Base-by-base conservation (phyloP, 1,139 yeast genomes). In the Blastobotrys malaysiensis region DNA sequence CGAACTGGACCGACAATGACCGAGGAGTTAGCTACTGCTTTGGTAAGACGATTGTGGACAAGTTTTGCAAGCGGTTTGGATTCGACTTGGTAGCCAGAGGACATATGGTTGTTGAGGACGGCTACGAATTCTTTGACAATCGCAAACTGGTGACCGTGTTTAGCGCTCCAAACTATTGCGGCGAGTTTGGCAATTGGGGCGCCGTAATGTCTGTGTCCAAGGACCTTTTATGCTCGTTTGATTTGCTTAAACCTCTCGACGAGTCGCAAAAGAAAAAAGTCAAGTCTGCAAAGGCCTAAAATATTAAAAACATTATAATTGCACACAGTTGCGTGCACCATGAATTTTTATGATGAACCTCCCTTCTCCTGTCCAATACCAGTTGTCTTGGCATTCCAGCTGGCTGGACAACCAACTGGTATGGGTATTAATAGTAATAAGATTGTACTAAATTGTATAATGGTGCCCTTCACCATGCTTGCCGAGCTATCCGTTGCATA, bases 51-150 rank as follows among this genome's bases (percentile, higher is more conserved):
- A 87, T 86, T 55, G 90, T 88, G 9, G 84, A 83, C 61, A 78
- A 80, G 61, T 88, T 88, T 64, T 84, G 88, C 63, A 70, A 78
- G 19, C 77, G 77, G 50, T 87, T 88, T 69, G 82, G 84, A 55
- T 84, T 88, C 72, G 96, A 88, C 69, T 73, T 88, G 63, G 79
- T 88, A 60, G 90, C 86, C 31, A 75, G 96, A 63, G 96, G 95
- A 14, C 96, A 88, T 69, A 88, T 88, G 96, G 96, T 88, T 50
- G 96, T 88, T 48, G 96, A 88, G 70, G 95, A 88, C 68, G 96
- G 96, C 3, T 88, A 88, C 67, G 96, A 88, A 68, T 88, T 88
- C 66, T 88, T 87, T 70, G 84, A 86, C 57, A 82, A 80, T 65
- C 77, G 90, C 61, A 84, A 82, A 65, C 76, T 88, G 60, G 96